A percentile compares a stretch with the other conserved stretches of the same genome.
Conservation (phyloP, 257 asterid genomes). For the Forsythia viridissima region DNA sequence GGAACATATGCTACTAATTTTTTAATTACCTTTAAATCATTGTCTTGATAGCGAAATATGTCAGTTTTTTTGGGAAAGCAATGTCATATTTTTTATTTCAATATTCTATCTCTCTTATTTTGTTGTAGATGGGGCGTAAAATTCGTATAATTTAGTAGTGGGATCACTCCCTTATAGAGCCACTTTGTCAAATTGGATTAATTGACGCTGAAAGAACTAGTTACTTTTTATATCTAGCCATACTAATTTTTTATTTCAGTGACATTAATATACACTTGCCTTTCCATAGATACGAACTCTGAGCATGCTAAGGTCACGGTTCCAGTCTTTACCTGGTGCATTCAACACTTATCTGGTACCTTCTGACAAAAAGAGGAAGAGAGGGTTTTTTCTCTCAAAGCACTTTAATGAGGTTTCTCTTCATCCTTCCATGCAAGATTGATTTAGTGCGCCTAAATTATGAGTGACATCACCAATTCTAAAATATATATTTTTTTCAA, state of each 20-base stretch:
- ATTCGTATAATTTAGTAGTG: not conserved
- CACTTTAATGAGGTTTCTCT: slow-evolving; percentile 40
- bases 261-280: not conserved
- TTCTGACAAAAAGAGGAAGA: slow-evolving; percentile 36
- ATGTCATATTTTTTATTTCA: too few species aligned
- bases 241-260: not conserved
- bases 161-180: not conserved
- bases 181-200: not conserved
- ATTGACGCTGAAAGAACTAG: not conserved
- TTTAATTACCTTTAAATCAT: not conserved
- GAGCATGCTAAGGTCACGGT: slow-evolving; percentile 86
- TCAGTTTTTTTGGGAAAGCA: too few species aligned
- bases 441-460: not conserved
- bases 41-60: not conserved
- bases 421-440: slow-evolving; percentile 1
- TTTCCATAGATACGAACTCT: slow-evolving; percentile 73
- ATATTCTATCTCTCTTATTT: not conserved
- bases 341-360: slow-evolving; percentile 84
- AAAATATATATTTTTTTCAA: not conserved
- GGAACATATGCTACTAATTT: not conserved
- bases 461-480: not conserved
- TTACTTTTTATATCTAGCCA: not conserved
- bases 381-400: slow-evolving; percentile 40
- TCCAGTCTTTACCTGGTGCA: slow-evolving; percentile 86
- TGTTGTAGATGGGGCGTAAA: not conserved